A percentile compares a stretch with the other conserved stretches of the same genome.
Conservation (phyloP, 116 monocot genomes). For the Trichopus zeylanicus region DNA sequence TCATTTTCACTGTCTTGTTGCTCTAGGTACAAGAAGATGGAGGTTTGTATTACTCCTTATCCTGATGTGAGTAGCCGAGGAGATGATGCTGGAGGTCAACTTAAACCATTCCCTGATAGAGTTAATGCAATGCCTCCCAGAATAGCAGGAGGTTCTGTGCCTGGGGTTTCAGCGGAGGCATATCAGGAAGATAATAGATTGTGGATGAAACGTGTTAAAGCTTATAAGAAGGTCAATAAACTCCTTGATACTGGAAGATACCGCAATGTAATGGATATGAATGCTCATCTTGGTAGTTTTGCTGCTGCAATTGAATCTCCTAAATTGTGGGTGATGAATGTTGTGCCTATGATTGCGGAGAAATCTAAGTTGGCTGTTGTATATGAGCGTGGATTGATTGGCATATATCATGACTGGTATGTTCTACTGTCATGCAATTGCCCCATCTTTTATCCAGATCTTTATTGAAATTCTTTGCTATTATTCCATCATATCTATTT, state of each 20-base stretch:
- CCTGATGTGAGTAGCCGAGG: slow-evolving; percentile 33
- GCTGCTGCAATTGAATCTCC: slow-evolving; percentile 64
- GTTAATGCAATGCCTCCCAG: slow-evolving; percentile 57
- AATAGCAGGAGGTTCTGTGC: slow-evolving; percentile 41
- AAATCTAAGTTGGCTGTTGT: slow-evolving; percentile 38
- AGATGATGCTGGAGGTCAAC: slow-evolving; percentile 40
- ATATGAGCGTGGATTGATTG: slow-evolving; percentile 63
- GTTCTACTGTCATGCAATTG: too few species aligned
- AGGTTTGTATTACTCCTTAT: slow-evolving; percentile 37
- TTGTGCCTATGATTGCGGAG: slow-evolving; percentile 62
- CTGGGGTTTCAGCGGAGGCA: slow-evolving; percentile 32
- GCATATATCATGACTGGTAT: slow-evolving; percentile 87
- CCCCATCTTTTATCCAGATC: too few species aligned
- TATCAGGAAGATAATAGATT: slow-evolving; percentile 42
- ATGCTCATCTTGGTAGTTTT: slow-evolving; percentile 70
- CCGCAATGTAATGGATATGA: slow-evolving; percentile 84
- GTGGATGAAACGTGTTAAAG: slow-evolving; percentile 57
- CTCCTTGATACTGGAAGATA: slow-evolving; percentile 50
- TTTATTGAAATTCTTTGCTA: background rate
- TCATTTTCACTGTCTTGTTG: background rate
- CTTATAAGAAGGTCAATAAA: slow-evolving; percentile 57
- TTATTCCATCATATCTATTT: background rate
- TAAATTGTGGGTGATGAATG: slow-evolving; percentile 78
- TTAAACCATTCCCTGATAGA: slow-evolving; percentile 56
- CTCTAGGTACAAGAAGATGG: slow-evolving; percentile 78